These are phyloP conservation scores for Daldinia sp. DNA, from an alignment of 2,329 filamentous ascomycete species.

Conservation along the genomic window DNA sequence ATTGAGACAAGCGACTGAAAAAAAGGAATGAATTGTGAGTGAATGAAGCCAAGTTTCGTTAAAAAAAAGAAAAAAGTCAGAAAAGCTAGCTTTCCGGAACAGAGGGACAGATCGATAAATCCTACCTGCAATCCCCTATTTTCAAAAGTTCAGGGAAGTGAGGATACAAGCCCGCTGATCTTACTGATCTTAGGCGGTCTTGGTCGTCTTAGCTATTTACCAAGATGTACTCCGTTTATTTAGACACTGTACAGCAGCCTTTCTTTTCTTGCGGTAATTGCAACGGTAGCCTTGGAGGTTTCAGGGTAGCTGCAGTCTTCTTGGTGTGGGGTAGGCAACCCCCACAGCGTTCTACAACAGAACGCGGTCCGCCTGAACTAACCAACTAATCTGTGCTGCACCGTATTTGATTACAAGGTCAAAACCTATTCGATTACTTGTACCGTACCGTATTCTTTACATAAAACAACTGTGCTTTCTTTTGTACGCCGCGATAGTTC, in stretches of 20 bases:
- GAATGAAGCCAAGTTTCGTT: conserved; percentile 25
- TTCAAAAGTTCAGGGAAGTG: conserved; percentile 37
- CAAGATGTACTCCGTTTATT: conserved; percentile 32
- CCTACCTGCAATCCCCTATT: conserved; percentile 44
- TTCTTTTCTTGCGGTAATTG: conserved; percentile 38
- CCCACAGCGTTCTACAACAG: conserved; percentile 30
- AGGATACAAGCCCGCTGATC: conserved; percentile 29
- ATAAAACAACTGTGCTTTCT: conserved; percentile 14
- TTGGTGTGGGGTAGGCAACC: conserved; percentile 37
- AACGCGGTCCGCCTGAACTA: neutral
- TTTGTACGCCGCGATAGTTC: conserved; percentile 7
- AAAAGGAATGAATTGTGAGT: conserved; percentile 24
- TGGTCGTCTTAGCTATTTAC: neutral
- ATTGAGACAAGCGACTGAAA: conserved; percentile 17
- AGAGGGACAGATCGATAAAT: conserved; percentile 35
- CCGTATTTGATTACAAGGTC: conserved; percentile 3
- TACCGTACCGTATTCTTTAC: conserved; percentile 13
- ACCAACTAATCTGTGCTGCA: neutral
- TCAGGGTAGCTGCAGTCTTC: conserved; percentile 25
- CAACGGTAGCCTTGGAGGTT: conserved; percentile 35
- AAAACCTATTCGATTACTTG: conserved; percentile 1
- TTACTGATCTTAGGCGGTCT: conserved; percentile 21
- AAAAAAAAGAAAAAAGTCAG: conserved; percentile 21
- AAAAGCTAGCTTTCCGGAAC: conserved; percentile 13
- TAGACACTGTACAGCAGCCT: conserved; percentile 28